phyloP scores from a whole-genome alignment of 2,329 filamentous ascomycete genomes.

The Aspergillus pseudoviridinutans region DNA sequence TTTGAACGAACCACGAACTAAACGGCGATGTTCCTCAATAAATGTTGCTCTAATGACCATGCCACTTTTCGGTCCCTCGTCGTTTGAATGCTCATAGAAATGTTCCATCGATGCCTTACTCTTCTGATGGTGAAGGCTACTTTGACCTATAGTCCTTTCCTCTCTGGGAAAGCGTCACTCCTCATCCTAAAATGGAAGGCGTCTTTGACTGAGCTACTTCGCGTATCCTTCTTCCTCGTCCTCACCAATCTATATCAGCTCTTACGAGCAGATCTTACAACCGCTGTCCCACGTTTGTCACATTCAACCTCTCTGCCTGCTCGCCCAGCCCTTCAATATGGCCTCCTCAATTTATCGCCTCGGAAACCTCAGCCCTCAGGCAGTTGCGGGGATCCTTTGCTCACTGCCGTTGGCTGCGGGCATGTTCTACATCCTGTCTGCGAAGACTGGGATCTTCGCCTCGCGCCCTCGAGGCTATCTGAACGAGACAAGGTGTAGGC shows the following conservation, averaged over 20 bases:
- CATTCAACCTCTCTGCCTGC: neutral
- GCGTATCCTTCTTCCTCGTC: neutral
- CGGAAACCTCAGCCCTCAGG: neutral
- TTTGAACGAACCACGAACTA: neutral
- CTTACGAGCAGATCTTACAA: neutral
- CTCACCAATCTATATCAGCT: neutral
- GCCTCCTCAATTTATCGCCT: neutral
- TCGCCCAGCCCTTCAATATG: neutral
- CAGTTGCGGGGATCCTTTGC: neutral
- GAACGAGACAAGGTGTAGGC: neutral
- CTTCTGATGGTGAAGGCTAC: neutral
- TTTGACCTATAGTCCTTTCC: neutral
- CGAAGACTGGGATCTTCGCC: neutral
- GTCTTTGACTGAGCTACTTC: neutral
- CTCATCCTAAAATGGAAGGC: neutral
- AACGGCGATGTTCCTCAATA: neutral
- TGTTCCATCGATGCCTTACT: neutral
- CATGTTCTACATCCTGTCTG: neutral
- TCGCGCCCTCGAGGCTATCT: neutral
- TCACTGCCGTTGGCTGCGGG: neutral
- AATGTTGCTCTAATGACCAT: neutral
- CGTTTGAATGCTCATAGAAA: too few relatives aligned
- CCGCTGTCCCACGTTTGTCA: neutral
- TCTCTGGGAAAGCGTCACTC: neutral
- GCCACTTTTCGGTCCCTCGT: neutral